Evolutionary conservation across 176 grass and related monocot species (phyloP), one percentile per base, ranked within the genome.

Genomic region (Aegilops speltoides): DNA sequence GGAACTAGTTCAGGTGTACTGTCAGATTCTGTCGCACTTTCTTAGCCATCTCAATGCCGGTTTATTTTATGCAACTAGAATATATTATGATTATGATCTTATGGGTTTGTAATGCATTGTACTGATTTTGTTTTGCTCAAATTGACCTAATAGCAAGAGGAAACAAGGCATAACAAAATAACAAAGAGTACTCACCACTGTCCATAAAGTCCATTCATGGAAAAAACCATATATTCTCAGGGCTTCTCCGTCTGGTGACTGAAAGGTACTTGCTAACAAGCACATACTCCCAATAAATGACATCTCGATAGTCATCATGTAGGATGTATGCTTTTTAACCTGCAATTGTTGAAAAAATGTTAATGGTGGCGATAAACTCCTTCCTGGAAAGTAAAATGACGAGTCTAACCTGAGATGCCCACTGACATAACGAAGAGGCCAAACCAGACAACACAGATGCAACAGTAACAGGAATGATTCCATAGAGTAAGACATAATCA

Each of bases 261-360:
- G 89, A 67, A 79, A 90, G 28, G 83, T 92, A 90, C 96, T 98
- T 84, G 84, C 88, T 72, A 96, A 88, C 88, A 98, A 80, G 82
- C 90, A 98, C 62, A 94, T 84, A 78, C 93, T 96, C 65, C 96
- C 96, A 65, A 98, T 93, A 85, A 98, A 86, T 66, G 96, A 98
- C 96, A 98, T 98, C 84, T 98, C 96, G 10, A 98, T 86, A n/a
- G 96, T 98, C 93, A 98, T 98, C 81, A 98, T 75, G 41, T 98
- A 98, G 10, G 96, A 98, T 8, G 96, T 96, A 88, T 96, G 93
- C n/a, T 94, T 98, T 88, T 95, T 96, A 81, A 98, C 96, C 96
- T 98, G 86, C n/a, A 73, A 62, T 74, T 70, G 45, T 77, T 86
- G 73, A 82, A 88, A 82, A 85, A 46, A 33, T 86, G 67, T 87